Percentiles rank a stretch among this genome's conserved stretches.
phyloP scores from a whole-genome alignment of 2,329 filamentous ascomycete genomes.

The Phialophora expanda region DNA sequence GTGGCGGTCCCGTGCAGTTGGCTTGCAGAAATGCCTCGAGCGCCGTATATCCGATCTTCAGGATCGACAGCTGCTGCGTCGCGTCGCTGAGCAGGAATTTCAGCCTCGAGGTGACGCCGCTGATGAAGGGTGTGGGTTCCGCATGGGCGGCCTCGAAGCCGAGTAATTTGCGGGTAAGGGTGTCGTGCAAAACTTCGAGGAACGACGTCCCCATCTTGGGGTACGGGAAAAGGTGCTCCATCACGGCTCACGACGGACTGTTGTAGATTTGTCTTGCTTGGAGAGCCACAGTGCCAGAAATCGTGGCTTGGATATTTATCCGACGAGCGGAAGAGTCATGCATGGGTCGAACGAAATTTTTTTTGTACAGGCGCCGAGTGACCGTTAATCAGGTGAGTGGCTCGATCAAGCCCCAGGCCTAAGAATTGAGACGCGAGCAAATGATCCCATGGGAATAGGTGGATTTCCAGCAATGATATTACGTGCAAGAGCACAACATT shows the following conservation, averaged over 20 bases:
- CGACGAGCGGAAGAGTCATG: background rate
- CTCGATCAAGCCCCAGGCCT: background rate
- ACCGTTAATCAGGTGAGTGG: background rate
- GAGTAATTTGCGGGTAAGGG: slow-evolving; percentile 48
- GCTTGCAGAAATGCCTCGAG: slow-evolving; percentile 82
- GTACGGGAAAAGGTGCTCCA: slow-evolving; percentile 39
- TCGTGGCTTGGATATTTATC: background rate
- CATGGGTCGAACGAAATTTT: background rate
- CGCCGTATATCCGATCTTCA: slow-evolving; percentile 69
- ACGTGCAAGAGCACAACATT: background rate
- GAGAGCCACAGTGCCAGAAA: background rate
- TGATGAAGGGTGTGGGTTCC: slow-evolving; percentile 42
- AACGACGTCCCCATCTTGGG: slow-evolving; percentile 40
- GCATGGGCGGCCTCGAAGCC: slow-evolving; percentile 45
- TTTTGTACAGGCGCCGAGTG: background rate
- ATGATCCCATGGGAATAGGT: background rate
- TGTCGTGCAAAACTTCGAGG: slow-evolving; percentile 40
- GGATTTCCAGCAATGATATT: background rate
- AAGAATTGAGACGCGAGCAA: background rate
- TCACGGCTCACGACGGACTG: slow-evolving; percentile 8
- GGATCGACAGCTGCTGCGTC: slow-evolving; percentile 46
- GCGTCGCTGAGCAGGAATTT: slow-evolving; percentile 46
- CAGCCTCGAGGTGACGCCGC: slow-evolving; percentile 47
- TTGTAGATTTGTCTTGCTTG: background rate
- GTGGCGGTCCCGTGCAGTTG: slow-evolving; percentile 84